These are phyloP conservation scores for Desmodesmus armatus DNA, from an alignment of 139 green algal species.

Conservation along the genomic window DNA sequence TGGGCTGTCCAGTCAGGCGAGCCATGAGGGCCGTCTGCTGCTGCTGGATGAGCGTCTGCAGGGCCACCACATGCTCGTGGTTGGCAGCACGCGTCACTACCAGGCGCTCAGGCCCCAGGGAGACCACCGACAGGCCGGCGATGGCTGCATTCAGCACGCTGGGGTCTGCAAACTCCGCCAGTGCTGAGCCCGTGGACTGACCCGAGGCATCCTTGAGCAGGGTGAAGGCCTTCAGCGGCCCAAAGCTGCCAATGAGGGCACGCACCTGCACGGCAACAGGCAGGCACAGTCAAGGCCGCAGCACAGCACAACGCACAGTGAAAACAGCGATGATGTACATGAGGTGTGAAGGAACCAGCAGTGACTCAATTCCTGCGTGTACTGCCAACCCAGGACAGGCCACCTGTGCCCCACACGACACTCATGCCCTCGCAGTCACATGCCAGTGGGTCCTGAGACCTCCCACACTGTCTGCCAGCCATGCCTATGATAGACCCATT, in stretches of 20 bases:
- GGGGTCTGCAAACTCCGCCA: slow-evolving; percentile 33
- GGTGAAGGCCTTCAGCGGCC: slow-evolving; percentile 60
- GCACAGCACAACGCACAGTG: no score
- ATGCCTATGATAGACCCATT: not conserved
- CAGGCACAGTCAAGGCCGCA: no score
- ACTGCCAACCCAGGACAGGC: not conserved
- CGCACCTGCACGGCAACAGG: not conserved
- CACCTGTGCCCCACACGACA: no score
- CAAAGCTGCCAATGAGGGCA: slow-evolving; percentile 61
- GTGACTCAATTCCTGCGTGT: not conserved
- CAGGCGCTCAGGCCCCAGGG: not conserved
- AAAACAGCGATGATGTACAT: no score
- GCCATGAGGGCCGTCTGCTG: slow-evolving; percentile 39
- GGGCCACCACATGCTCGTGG: slow-evolving; percentile 20
- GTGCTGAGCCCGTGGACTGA: slow-evolving; percentile 8
- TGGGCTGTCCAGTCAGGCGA: slow-evolving; percentile 10
- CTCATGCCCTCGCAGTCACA: not conserved
- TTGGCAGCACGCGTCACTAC: not conserved
- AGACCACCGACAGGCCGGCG: not conserved
- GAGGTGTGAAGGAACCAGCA: no score
- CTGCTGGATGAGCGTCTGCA: slow-evolving; percentile 42
- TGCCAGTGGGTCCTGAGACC: not conserved
- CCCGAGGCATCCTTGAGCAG: slow-evolving; percentile 49
- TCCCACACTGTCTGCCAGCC: not conserved
- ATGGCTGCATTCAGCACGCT: slow-evolving; percentile 13